Evolutionary conservation across 2,329 filamentous ascomycete genomes (phyloP).

Genomic region (Cordyceps cicadae): DNA sequence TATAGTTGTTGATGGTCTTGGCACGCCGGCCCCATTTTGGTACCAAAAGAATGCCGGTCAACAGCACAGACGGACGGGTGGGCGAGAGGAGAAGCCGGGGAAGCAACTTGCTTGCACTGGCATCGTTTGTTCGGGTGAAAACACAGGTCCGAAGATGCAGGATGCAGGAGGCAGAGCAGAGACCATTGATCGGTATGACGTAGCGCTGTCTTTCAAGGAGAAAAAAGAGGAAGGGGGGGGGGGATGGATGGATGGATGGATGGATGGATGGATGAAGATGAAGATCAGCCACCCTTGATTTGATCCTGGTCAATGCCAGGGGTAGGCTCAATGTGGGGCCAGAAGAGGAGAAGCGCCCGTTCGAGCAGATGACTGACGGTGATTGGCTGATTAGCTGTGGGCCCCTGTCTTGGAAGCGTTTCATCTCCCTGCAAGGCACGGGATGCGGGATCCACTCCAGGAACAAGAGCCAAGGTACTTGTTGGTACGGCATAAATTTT

Average conservation of each 20-base stretch:
- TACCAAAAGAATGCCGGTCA: not conserved
- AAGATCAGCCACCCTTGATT: not conserved
- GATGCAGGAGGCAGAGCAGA: not conserved
- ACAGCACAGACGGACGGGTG: not conserved
- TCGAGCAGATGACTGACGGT: not conserved
- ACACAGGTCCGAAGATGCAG: not conserved
- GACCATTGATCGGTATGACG: not conserved
- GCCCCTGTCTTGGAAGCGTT: not conserved
- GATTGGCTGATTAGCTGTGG: not conserved
- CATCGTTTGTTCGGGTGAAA: not conserved
- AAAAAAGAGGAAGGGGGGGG: too few species aligned
- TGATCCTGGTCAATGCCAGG: not conserved
- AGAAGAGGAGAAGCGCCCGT: not conserved
- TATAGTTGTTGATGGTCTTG: too few species aligned
- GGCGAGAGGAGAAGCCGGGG: not conserved
- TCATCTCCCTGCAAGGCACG: slow-evolving; percentile 8
- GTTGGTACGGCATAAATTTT: not conserved
- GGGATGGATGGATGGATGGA: too few species aligned
- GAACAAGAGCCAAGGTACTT: not conserved
- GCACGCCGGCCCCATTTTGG: not conserved
- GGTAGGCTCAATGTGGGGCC: not conserved
- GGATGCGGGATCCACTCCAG: not conserved
- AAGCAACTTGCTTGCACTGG: not conserved
- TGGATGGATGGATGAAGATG: not conserved
- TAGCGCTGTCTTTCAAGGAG: not conserved